These are phyloP conservation scores for Nannizziopsis barbatae DNA, from an alignment of 2,329 filamentous ascomycete genomes.

Conservation along the genomic window DNA sequence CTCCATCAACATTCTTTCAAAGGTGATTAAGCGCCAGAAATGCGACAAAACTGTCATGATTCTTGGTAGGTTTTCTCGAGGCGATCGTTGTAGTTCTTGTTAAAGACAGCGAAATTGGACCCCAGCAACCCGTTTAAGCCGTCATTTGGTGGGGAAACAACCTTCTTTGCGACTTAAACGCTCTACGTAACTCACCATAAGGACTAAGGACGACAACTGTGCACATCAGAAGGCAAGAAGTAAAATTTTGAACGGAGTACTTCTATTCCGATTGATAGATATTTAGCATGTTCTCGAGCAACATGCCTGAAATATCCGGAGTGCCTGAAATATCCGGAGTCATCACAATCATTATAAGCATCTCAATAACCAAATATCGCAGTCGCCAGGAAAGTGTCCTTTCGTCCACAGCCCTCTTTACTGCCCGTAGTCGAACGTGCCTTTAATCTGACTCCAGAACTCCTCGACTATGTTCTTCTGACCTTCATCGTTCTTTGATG, in stretches of 20 bases:
- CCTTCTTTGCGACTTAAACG: neutral
- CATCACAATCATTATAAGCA: neutral
- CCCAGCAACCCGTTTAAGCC: neutral
- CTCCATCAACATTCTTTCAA: too few species aligned
- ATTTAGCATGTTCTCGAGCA: neutral
- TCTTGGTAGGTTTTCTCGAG: too few species aligned
- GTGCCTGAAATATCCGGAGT: too few species aligned
- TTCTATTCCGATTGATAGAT: neutral
- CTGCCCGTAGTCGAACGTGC: constrained; percentile 26
- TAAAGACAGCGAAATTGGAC: too few species aligned
- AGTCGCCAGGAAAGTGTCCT: neutral
- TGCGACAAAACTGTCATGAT: too few species aligned
- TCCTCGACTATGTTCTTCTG: constrained; percentile 34
- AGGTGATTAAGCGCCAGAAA: too few species aligned
- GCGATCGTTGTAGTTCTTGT: too few species aligned
- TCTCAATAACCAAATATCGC: neutral
- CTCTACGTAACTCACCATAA: too few species aligned
- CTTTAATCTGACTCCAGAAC: constrained; percentile 33
- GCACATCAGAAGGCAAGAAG: too few species aligned
- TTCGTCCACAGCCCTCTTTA: neutral
- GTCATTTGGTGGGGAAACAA: neutral
- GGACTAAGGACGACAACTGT: too few species aligned
- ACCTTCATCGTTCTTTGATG: constrained; percentile 22
- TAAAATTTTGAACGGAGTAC: too few species aligned
- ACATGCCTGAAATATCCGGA: too few species aligned